Evolutionary conservation across 2,329 filamentous ascomycete genomes (phyloP).

Genomic region (Alternaria triticina): DNA sequence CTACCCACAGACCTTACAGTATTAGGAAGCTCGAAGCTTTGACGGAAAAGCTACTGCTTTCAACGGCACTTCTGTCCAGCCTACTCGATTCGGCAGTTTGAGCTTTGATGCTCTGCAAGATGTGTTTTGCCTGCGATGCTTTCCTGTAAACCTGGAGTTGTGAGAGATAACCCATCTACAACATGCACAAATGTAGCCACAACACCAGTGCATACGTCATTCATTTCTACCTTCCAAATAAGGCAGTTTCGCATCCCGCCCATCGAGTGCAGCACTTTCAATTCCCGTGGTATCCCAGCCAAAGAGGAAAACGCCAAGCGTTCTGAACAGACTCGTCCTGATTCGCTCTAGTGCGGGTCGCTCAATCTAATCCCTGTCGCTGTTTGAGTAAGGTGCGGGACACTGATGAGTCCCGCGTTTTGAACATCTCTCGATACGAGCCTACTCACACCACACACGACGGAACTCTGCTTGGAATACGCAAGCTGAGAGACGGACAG

Average conservation of each 20-base stretch:
- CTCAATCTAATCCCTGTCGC: conserved; percentile 7
- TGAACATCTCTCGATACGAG: conserved; percentile 6
- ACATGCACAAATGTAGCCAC: background rate
- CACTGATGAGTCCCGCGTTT: conserved; percentile 12
- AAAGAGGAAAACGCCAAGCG: background rate
- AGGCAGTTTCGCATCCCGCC: background rate
- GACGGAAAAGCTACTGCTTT: conserved; percentile 36
- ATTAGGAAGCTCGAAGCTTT: conserved; percentile 47
- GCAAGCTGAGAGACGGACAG: conserved; percentile 8
- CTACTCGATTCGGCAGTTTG: conserved; percentile 37
- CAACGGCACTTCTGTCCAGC: conserved; percentile 21
- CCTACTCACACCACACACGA: conserved; percentile 17
- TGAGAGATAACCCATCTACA: accelerated
- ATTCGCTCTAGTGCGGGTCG: conserved; percentile 8
- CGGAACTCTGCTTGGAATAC: conserved; percentile 10
- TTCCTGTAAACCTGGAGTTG: background rate
- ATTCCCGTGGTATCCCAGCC: background rate
- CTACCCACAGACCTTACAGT: conserved; percentile 17
- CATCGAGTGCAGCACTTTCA: conserved; percentile 4
- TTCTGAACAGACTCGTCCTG: background rate
- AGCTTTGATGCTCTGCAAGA: conserved; percentile 14
- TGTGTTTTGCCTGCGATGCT: background rate
- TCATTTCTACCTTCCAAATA: background rate
- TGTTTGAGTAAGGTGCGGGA: conserved; percentile 10
- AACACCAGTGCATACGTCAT: background rate